A percentile compares a stretch with the other conserved stretches of the same genome.
Evolutionary conservation across 148 eudicot genomes (phyloP).

Genomic region (Tetragonia tetragonoides): DNA sequence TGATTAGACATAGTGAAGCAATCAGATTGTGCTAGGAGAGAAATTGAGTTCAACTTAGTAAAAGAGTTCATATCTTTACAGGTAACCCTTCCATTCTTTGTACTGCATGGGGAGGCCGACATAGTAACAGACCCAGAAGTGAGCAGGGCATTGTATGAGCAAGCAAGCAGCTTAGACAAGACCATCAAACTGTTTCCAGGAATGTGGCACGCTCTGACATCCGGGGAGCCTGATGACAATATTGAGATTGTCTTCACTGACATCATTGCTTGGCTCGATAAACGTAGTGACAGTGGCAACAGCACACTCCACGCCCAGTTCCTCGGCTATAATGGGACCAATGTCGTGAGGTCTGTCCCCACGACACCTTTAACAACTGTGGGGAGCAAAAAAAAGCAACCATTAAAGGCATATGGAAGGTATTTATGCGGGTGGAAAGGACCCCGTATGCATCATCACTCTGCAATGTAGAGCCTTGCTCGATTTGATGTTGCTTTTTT

Average conservation of each 20-base stretch:
- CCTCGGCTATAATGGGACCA: conserved; percentile 14
- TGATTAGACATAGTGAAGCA: background rate
- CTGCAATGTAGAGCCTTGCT: conserved; percentile 42
- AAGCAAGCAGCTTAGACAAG: conserved; percentile 82
- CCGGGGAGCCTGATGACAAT: conserved; percentile 86
- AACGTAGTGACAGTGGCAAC: conserved; percentile 22
- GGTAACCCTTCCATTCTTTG: conserved; percentile 88
- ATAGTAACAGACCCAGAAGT: conserved; percentile 94
- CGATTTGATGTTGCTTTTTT: background rate
- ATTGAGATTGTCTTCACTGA: conserved; percentile 72
- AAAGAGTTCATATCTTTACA: conserved; percentile 19
- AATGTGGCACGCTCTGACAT: conserved; percentile 96
- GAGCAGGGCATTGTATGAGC: conserved; percentile 75
- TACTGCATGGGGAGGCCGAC: conserved; percentile 94
- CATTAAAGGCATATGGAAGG: conserved; percentile 28
- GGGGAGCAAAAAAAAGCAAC: conserved; percentile 22
- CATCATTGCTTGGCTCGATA: conserved; percentile 85
- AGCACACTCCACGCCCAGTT: conserved; percentile 12
- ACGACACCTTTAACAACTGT: conserved; percentile 21
- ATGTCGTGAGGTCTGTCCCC: conserved; percentile 21
- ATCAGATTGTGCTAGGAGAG: too few species aligned
- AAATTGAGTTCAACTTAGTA: too few species aligned
- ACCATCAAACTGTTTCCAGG: conserved; percentile 84
- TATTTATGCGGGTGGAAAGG: conserved; percentile 83
- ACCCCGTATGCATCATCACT: conserved; percentile 56